Percentiles rank a stretch among this genome's conserved stretches.
phyloP scores from a whole-genome alignment of 2,329 filamentous ascomycete genomes.

The Periconia digitata region DNA sequence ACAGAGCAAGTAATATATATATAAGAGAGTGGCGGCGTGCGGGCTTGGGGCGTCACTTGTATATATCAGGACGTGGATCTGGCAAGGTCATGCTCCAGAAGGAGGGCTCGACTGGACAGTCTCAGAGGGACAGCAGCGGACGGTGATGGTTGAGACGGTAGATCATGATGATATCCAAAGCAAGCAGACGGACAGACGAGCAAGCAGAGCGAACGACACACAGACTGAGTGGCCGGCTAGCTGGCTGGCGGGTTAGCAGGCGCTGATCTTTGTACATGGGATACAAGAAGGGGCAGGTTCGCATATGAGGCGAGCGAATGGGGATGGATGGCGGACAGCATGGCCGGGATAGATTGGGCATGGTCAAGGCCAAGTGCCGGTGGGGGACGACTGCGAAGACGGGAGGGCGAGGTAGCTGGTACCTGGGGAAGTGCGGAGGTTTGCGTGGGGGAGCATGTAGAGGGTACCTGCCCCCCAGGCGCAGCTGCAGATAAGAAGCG shows the following conservation, averaged over 20 bases:
- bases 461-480: conserved; percentile 22
- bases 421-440: conserved; percentile 18
- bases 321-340: conserved; percentile 29
- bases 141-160: conserved; percentile 30
- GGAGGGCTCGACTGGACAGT: conserved; percentile 26
- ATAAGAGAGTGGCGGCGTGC: conserved; percentile 16
- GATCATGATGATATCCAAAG: conserved; percentile 42
- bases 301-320: conserved; percentile 37
- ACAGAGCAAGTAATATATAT: background rate
- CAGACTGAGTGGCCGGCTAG: conserved; percentile 25
- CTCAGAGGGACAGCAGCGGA: conserved; percentile 31
- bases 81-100: conserved; percentile 39
- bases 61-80: conserved; percentile 24
- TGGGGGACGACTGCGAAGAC: conserved; percentile 23
- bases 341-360: conserved; percentile 32
- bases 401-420: conserved; percentile 27
- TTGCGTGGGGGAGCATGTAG: conserved; percentile 20
- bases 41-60: conserved; percentile 31
- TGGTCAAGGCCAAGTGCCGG: conserved; percentile 32
- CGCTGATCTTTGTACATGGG: conserved; percentile 44
- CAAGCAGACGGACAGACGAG: too few species aligned
- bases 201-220: too few species aligned
- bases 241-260: conserved; percentile 22
- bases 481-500: conserved; percentile 36
- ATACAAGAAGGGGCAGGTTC: conserved; percentile 42